These are phyloP conservation scores for Pseudopithomyces maydicus DNA, from an alignment of 2,329 filamentous ascomycete genomes.

Conservation along the genomic window DNA sequence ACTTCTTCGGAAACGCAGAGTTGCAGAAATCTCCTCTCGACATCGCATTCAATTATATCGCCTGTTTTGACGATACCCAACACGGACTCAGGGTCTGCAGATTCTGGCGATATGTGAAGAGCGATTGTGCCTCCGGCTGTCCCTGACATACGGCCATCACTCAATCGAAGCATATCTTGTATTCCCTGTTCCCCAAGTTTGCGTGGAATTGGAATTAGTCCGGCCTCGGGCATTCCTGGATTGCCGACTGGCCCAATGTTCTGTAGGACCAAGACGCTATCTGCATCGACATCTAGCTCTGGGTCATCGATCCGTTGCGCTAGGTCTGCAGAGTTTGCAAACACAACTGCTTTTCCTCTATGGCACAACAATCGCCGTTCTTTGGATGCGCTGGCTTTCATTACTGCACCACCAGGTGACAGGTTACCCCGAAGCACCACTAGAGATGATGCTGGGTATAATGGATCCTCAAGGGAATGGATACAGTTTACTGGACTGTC, in stretches of 20 bases:
- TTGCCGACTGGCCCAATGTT: constrained; percentile 91
- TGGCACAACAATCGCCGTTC: constrained; percentile 70
- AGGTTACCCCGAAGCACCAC: constrained; percentile 85
- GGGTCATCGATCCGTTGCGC: constrained; percentile 72
- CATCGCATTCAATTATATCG: constrained; percentile 54
- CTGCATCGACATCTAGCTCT: constrained; percentile 71
- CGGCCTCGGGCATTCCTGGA: constrained; percentile 92
- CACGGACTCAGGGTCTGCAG: constrained; percentile 52
- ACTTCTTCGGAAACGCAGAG: constrained; percentile 51
- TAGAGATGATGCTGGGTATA: constrained; percentile 81
- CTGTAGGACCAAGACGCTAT: constrained; percentile 82
- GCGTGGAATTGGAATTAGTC: constrained; percentile 80
- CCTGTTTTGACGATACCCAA: constrained; percentile 56
- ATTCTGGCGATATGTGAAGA: constrained; percentile 60
- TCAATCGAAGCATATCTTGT: constrained; percentile 59
- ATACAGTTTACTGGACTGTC: constrained; percentile 14
- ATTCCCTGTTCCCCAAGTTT: constrained; percentile 55
- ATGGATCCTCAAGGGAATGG: constrained; percentile 71
- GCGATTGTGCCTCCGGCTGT: constrained; percentile 62
- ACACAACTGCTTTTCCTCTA: constrained; percentile 77
- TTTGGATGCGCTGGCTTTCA: constrained; percentile 94
- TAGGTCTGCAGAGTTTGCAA: constrained; percentile 79
- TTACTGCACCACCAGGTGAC: constrained; percentile 83
- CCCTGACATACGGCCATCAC: constrained; percentile 61
- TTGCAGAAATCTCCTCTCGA: constrained; percentile 49